Evolutionary conservation across 768 basidiomycete species (phyloP).

Genomic region (Ramaria sp.): DNA sequence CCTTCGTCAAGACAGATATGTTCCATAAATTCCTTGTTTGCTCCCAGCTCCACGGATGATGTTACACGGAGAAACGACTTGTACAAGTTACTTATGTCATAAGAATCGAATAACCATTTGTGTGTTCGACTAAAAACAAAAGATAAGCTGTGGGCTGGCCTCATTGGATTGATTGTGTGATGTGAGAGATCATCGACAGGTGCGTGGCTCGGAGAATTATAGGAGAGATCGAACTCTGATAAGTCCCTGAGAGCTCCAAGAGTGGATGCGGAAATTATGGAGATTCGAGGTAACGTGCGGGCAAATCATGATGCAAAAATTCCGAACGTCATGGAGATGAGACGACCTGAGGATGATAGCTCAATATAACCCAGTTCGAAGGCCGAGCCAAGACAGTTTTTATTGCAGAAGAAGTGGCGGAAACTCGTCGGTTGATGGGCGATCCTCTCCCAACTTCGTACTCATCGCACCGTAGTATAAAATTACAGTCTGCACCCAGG

Average conservation of each 20-base stretch:
- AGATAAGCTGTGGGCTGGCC: neutral
- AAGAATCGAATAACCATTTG: neutral
- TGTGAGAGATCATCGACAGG: neutral
- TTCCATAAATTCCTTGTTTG: no score
- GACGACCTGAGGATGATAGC: neutral
- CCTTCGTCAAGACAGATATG: no score
- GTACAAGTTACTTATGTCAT: no score
- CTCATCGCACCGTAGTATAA: neutral
- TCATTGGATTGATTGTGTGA: neutral
- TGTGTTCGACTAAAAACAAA: neutral
- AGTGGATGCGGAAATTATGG: constrained; percentile 2
- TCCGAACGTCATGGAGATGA: neutral
- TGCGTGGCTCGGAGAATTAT: constrained; percentile 1
- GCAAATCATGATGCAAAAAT: neutral
- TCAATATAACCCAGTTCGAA: neutral
- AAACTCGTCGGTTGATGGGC: neutral
- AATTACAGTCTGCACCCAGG: neutral
- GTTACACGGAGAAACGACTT: no score
- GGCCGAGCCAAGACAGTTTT: neutral
- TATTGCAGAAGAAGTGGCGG: neutral
- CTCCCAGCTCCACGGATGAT: no score
- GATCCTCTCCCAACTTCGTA: neutral
- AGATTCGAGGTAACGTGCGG: neutral
- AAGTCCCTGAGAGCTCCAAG: neutral
- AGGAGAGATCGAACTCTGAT: neutral